Base-by-base conservation (phyloP, 371 early-diverging fungal genomes). In the Mucor lusitanicus region DNA sequence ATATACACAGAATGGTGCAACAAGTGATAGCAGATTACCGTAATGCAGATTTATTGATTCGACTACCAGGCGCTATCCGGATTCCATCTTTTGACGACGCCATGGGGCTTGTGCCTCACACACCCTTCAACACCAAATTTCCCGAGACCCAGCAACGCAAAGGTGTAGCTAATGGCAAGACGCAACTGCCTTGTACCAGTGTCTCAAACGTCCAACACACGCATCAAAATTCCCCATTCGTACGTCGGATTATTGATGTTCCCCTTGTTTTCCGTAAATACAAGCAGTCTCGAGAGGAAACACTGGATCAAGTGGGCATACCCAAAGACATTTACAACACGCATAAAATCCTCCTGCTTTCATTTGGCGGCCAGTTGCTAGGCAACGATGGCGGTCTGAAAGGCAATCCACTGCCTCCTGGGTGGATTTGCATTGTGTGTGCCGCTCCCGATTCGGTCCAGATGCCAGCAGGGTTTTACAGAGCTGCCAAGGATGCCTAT, bases 391-490 rank as follows among this genome's bases (percentile, higher is more conserved):
- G 70, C 0, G 74, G 79, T 65, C 75, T 78, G 21, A 82, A 84
- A 82, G 78, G 84, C 2, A 81, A 83, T 57, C 85, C 88, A 0
- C 71, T 92, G 15, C 94, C 94, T 3, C 80, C 79, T 1, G 90
- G 87, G 3, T 94, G 94, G 94, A 87, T 91, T 28, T 91, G 90
- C 40, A 83, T 94, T 19, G 89, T 91, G 3, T 88, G 89, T 68
- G 88, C 89, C 67, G 81, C 88, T 30, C 84, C 86, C 0, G 80
- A 84, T 35, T 61, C 69, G 2, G 83, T 84, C 6, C 74, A 79
- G 30, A 75, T 91, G 58, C 87, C 90, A 3, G 73, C 70, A 0
- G 74, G 81, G 11, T 88, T 87, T 57, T 91, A 88, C 67, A 65
- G 85, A 3, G 87, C 88, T 27, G 81, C 88, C 0, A 81, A 82